A percentile compares a stretch with the other conserved stretches of the same genome.
Conservation (phyloP, 108 stramenopile genomes). For the Asterionellopsis glacialis region DNA sequence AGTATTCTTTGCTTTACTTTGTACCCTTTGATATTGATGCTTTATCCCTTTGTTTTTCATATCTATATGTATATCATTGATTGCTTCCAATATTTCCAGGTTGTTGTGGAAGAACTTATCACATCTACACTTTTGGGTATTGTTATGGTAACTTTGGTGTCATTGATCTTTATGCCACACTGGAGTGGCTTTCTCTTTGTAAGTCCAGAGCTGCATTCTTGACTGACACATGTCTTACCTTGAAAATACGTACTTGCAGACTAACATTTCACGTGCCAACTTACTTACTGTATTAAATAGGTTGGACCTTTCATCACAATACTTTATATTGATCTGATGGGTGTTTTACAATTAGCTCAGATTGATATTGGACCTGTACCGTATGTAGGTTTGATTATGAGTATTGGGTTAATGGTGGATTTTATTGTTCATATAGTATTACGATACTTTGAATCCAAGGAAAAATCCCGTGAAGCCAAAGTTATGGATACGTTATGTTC, state of each 20-base stretch:
- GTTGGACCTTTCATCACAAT: too few relatives aligned
- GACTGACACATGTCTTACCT: too few relatives aligned
- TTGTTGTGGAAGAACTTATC: conserved; percentile 12
- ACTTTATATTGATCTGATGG: conserved; percentile 7
- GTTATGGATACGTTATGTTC: conserved; percentile 4
- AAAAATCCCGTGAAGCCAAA: background rate
- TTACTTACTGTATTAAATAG: too few relatives aligned
- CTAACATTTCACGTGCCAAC: too few relatives aligned
- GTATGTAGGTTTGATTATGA: conserved; percentile 8
- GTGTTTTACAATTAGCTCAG: background rate
- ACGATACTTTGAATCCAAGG: conserved; percentile 1
- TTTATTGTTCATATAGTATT: conserved; percentile 6
- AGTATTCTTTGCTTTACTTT: too few relatives aligned
- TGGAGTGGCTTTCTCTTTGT: conserved; percentile 1
- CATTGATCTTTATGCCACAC: conserved; percentile 3
- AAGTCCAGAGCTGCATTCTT: background rate
- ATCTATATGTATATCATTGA: too few relatives aligned
- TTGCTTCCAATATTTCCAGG: too few relatives aligned
- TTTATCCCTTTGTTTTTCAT: too few relatives aligned
- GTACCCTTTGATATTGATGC: too few relatives aligned
- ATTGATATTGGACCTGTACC: background rate
- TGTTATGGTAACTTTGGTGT: conserved; percentile 2
- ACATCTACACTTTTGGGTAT: background rate
- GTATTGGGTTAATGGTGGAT: conserved; percentile 8
- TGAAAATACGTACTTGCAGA: too few relatives aligned